Base-by-base conservation (phyloP, 2,329 filamentous ascomycete species). In the Ceratocystis eucalypticola region DNA sequence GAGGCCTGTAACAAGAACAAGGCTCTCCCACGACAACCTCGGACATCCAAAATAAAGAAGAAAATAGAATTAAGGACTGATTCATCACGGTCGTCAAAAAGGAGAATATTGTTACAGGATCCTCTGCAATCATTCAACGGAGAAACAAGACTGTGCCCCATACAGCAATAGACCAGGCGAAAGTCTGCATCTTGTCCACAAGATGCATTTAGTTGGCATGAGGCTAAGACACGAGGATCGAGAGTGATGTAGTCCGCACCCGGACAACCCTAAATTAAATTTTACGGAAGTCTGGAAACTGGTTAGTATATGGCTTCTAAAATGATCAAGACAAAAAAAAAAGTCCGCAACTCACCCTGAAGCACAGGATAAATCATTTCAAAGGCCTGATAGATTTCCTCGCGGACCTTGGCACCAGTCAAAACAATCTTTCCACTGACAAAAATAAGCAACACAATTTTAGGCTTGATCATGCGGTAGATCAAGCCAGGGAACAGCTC, bases 381-480 rank as follows among this genome's bases (percentile, higher is more conserved):
- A 74, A 96, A 96, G 61, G 91, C 91, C 76, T 94, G 89, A 74
- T 96, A 96, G 71, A 99, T 97, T 80, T 97, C 94, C 78, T 99
- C 94, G 72, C 94, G 88, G 70, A 97, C 92, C 76, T 99, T 97
- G 71, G 94, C 94, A 74, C 94, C 94, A 53, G 94, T 97, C 75
- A 97, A 83, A 73, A 97, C 94, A 69, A 97, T 97, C 84, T 97
- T 97, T 74, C 70, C 94, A 73, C 88, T 94, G 73, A 97, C 93
- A 80, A 97, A 97, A 77, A 99, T 96, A 74, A 97, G 81, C 30
- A 97, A 86, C 65, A 97, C 93, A 65, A 69, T 69, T 86, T 97
- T 97, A 22, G 94, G 94, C 82, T 97, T 97, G 82, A 97, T 96
- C 94, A 99, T 99, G 76, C 94, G 91, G 80, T 99, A 99, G 79